Evolutionary conservation across 2,329 filamentous ascomycete genomes (phyloP), one percentile per base, ranked within the genome.

Genomic region (Fusarium nygamai): DNA sequence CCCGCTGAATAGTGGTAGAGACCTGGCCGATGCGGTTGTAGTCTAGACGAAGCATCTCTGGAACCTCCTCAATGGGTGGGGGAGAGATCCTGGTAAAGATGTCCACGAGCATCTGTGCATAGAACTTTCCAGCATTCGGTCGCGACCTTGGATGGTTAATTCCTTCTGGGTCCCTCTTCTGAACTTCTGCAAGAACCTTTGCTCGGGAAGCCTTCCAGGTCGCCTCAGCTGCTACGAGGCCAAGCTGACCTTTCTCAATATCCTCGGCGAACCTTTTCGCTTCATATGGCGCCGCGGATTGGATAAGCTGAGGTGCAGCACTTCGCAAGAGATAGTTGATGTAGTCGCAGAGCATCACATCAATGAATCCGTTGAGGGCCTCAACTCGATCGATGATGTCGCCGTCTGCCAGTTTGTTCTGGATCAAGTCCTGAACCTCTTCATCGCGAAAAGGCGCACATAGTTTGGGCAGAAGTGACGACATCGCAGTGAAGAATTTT

Each of bases 391-490:
- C 91, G 22, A 95, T 92, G 78, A 95, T 89, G 79, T 91, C 88
- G 8, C 91, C 89, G 29, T 87, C 85, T 53, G 83, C 82, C 14
- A 92, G 84, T 72, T 90, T 88, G 68, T 91, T 90, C 57, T 92
- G 88, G 4, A 91, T 86, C 27, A 96, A 83, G 6, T 88, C 87
- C 79, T 93, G 92, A 66, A 94, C 92, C 79, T 94, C 91, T 8
- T 89, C 90, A 78, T 96, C 94, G n/a, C 94, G 88, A 79, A 94
- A 91, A 0, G 94, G 94, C 1, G 94, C 94, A 77, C 94, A 96
- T 20, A 96, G 88, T 79, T 93, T 93, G 11, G 93, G 93, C 56
- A 96, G 85, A 53, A 96, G 87, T 5, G 89, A 89, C 3, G 90
- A 91, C 87, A 96, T 94, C 71, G 94, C 93, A 5, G 87, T 85